A percentile compares a stretch with the other conserved stretches of the same genome.
Conservation (phyloP, 768 basidiomycete genomes). For the Collybiopsis luxurians region DNA sequence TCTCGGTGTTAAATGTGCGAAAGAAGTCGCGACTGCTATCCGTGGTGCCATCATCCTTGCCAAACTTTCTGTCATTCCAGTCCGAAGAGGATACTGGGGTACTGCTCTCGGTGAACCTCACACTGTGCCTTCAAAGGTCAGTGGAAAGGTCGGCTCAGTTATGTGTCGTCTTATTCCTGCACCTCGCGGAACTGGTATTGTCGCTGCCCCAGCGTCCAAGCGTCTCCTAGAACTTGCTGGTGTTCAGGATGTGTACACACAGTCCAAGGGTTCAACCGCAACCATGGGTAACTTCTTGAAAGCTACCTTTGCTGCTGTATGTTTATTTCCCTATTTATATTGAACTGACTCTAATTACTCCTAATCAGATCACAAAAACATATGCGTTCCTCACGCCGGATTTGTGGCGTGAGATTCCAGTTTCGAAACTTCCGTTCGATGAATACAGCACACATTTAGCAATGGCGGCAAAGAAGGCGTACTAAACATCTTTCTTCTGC, state of each 20-base stretch:
- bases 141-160: constrained; percentile 98
- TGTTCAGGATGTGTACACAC: constrained; percentile 96
- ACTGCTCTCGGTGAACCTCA: constrained; percentile 98
- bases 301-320: constrained; percentile 88
- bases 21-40: constrained; percentile 99
- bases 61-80: constrained; percentile 96
- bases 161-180: constrained; percentile 99
- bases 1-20: constrained; percentile 99
- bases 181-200: constrained; percentile 98
- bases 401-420: constrained; percentile 93
- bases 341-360: constrained; percentile 2
- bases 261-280: constrained; percentile 96
- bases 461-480: constrained; percentile 78
- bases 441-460: constrained; percentile 93
- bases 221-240: constrained; percentile 96
- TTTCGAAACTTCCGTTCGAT: constrained; percentile 89
- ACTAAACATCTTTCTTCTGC: constrained; percentile 31
- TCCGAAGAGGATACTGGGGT: constrained; percentile 99
- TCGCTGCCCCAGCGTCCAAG: constrained; percentile 97
- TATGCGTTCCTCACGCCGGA: constrained; percentile 98
- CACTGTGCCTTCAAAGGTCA: constrained; percentile 98
- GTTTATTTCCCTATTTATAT: constrained; percentile 24
- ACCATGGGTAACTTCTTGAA: constrained; percentile 99
- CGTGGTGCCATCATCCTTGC: constrained; percentile 99
- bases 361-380: constrained; percentile 86